Percentiles rank a stretch among this genome's conserved stretches.
These are phyloP conservation scores for Paramecium tetraurelia DNA, from an alignment of 73 alveolate genomes.

Conservation along the genomic window DNA sequence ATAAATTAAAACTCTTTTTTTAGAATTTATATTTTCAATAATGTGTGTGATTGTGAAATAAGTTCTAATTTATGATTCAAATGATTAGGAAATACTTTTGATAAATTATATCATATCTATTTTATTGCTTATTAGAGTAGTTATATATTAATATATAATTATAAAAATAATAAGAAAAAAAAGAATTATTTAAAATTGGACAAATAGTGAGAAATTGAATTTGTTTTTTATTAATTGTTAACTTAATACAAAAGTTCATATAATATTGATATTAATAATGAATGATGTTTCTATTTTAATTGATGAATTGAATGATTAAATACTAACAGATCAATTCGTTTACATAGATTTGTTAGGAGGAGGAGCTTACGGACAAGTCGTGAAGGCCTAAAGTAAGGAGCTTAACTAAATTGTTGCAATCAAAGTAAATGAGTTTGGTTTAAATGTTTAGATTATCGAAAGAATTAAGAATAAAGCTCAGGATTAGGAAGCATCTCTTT, in stretches of 20 bases:
- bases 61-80: neutral
- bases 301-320: constrained; percentile 9
- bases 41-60: neutral
- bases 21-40: neutral
- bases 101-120: no score
- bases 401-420: neutral
- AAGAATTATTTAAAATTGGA: neutral
- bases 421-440: neutral
- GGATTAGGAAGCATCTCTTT: neutral
- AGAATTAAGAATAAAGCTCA: neutral
- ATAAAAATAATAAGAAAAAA: neutral
- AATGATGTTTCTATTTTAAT: neutral
- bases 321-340: neutral
- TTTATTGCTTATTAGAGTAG: no score
- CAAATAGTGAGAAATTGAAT: neutral
- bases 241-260: neutral
- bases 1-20: neutral
- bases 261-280: neutral
- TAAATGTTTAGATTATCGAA: neutral
- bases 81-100: neutral
- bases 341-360: constrained; percentile 1
- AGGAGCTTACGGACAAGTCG: constrained; percentile 17
- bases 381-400: constrained; percentile 12
- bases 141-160: no score
- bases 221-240: neutral